A percentile compares a stretch with the other conserved stretches of the same genome.
These are phyloP conservation scores for Fagopyrum homotropicum DNA, from an alignment of 148 eudicot genomes.

Conservation along the genomic window DNA sequence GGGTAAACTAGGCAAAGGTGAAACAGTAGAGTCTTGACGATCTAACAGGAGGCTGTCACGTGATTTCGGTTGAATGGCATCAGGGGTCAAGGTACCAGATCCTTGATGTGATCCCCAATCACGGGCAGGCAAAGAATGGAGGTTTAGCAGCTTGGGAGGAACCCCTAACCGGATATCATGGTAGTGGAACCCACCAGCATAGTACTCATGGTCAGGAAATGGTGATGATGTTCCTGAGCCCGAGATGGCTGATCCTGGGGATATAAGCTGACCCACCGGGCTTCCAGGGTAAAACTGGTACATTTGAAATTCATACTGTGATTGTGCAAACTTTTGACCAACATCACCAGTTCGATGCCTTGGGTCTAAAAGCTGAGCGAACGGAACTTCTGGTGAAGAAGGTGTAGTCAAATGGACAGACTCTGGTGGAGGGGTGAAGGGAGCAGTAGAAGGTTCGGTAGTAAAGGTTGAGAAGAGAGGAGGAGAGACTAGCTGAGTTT, in stretches of 20 bases:
- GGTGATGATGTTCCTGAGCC: conserved; percentile 91
- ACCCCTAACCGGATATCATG: conserved; percentile 40
- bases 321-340: conserved; percentile 37
- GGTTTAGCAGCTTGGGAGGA: conserved; percentile 52
- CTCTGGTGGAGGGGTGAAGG: conserved; percentile 94
- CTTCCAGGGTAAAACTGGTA: conserved; percentile 84
- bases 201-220: conserved; percentile 62
- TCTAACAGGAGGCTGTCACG: conserved; percentile 30
- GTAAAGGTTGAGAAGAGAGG: conserved; percentile 91
- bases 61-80: conserved; percentile 36
- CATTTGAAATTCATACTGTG: conserved; percentile 75
- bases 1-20: conserved; percentile 30
- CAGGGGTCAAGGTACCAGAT: conserved; percentile 76
- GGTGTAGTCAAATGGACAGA: conserved; percentile 90
- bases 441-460: conserved; percentile 94
- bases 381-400: conserved; percentile 97
- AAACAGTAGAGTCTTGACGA: conserved; percentile 48
- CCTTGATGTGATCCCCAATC: conserved; percentile 64
- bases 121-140: conserved; percentile 35
- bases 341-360: conserved; percentile 35
- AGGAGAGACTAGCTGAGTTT: conserved; percentile 89
- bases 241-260: conserved; percentile 83
- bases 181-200: conserved; percentile 39
- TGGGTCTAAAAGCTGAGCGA: conserved; percentile 79
- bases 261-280: conserved; percentile 80